Evolutionary conservation across 2,329 filamentous ascomycete genomes (phyloP).

Genomic region (Microsporum audouinii): DNA sequence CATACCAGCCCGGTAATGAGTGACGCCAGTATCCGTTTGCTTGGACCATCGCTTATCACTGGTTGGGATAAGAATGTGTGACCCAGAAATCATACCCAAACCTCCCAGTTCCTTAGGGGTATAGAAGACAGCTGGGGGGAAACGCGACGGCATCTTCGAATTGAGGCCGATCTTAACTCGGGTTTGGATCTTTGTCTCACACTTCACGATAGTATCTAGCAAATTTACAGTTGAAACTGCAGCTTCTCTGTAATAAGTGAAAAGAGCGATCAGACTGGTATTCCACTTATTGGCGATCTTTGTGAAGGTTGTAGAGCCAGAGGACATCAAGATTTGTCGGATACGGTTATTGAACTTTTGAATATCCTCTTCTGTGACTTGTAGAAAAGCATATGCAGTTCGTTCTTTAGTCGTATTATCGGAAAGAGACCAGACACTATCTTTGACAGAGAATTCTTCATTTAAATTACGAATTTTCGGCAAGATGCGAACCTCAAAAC

Average conservation of each 20-base stretch:
- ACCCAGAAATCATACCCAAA: constrained; percentile 96
- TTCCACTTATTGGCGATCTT: constrained; percentile 99
- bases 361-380: constrained; percentile 95
- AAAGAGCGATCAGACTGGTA: constrained; percentile 88
- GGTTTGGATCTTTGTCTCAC: constrained; percentile 98
- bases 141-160: constrained; percentile 98
- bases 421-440: constrained; percentile 95
- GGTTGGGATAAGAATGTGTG: constrained; percentile 91
- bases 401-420: constrained; percentile 95
- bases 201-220: constrained; percentile 96
- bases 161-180: constrained; percentile 97
- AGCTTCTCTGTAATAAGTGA: constrained; percentile 97
- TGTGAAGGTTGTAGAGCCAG: constrained; percentile 96
- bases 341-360: constrained; percentile 99
- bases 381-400: constrained; percentile 91
- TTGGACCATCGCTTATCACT: constrained; percentile 98
- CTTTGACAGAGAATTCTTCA: constrained; percentile 93
- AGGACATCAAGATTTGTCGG: constrained; percentile 96
- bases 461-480: constrained; percentile 92
- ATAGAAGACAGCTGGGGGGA: constrained; percentile 96
- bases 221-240: constrained; percentile 90
- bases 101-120: constrained; percentile 96
- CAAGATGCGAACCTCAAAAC: constrained; percentile 91
- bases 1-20: constrained; percentile 95
- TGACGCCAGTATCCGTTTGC: constrained; percentile 94